A percentile compares a stretch with the other conserved stretches of the same genome.
Evolutionary conservation across 768 basidiomycete species (phyloP).

Genomic region (Crucibulum laeve): DNA sequence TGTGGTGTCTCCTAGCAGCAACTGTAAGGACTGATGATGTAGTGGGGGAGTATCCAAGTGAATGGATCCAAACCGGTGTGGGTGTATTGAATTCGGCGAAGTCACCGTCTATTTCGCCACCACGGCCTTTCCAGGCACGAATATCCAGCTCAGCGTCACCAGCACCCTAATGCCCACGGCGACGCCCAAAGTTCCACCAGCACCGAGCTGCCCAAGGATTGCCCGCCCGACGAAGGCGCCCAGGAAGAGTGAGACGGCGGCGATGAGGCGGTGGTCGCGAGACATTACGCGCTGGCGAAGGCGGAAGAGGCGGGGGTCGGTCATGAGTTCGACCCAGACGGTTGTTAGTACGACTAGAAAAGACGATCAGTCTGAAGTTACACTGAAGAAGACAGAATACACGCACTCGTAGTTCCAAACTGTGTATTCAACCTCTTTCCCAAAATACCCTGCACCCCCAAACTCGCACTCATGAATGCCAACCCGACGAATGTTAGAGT

Average conservation of each 20-base stretch:
- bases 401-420: slow-evolving; percentile 72
- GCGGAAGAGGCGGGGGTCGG: slow-evolving; percentile 72
- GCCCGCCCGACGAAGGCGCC: slow-evolving; percentile 70
- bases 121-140: slow-evolving; percentile 53
- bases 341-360: slow-evolving; percentile 74
- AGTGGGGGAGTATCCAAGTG: too few relatives aligned
- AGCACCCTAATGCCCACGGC: slow-evolving; percentile 59
- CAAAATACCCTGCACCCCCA: slow-evolving; percentile 85
- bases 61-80: too few relatives aligned
- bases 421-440: slow-evolving; percentile 78
- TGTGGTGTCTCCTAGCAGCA: too few relatives aligned
- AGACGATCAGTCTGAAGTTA: not conserved
- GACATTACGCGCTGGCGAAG: slow-evolving; percentile 44
- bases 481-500: slow-evolving; percentile 63
- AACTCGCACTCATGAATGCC: slow-evolving; percentile 74
- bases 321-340: slow-evolving; percentile 85
- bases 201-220: slow-evolving; percentile 54
- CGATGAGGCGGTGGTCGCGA: slow-evolving; percentile 71
- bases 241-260: slow-evolving; percentile 62
- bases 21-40: too few relatives aligned
- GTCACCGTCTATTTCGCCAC: too few relatives aligned
- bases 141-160: slow-evolving; percentile 61
- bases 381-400: slow-evolving; percentile 5
- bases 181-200: slow-evolving; percentile 62
- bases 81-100: too few relatives aligned